phyloP scores from a whole-genome alignment of 306 rosid genomes.

The Vicia villosa region DNA sequence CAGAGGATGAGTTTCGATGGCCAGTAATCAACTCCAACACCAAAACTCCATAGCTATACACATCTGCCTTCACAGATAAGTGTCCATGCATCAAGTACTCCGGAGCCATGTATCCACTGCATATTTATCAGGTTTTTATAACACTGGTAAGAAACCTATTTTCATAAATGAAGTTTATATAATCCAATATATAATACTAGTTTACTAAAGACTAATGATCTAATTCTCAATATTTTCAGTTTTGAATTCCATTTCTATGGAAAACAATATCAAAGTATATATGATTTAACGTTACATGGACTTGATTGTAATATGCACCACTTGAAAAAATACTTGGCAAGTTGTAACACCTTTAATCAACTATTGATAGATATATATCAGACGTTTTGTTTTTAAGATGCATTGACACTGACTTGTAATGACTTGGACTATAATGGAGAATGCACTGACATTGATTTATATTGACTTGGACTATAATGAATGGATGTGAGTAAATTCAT shows the following conservation, averaged over 20 bases:
- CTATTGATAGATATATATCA: neutral
- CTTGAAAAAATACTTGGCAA: neutral
- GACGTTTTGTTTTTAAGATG: neutral
- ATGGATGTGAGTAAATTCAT: neutral
- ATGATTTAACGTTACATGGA: neutral
- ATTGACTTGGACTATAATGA: neutral
- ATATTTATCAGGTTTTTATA: neutral
- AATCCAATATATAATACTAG: neutral
- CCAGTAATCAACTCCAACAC: slow-evolving; percentile 77
- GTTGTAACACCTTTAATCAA: neutral
- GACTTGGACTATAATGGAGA: neutral
- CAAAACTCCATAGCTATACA: slow-evolving; percentile 85
- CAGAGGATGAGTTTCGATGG: slow-evolving; percentile 56
- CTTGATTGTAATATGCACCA: neutral
- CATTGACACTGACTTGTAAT: slow-evolving; percentile 4
- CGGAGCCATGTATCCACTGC: slow-evolving; percentile 94
- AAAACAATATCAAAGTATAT: neutral
- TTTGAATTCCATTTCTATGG: neutral
- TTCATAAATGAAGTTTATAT: neutral
- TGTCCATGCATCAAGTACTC: slow-evolving; percentile 87
- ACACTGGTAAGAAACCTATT: neutral
- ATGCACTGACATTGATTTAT: slow-evolving; percentile 3
- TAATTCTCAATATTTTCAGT: slow-evolving; percentile 8
- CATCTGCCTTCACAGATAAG: slow-evolving; percentile 74
- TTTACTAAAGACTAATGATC: neutral